Base-by-base conservation (phyloP, 306 rosid species). In the Begonia peltatifolia region DNA sequence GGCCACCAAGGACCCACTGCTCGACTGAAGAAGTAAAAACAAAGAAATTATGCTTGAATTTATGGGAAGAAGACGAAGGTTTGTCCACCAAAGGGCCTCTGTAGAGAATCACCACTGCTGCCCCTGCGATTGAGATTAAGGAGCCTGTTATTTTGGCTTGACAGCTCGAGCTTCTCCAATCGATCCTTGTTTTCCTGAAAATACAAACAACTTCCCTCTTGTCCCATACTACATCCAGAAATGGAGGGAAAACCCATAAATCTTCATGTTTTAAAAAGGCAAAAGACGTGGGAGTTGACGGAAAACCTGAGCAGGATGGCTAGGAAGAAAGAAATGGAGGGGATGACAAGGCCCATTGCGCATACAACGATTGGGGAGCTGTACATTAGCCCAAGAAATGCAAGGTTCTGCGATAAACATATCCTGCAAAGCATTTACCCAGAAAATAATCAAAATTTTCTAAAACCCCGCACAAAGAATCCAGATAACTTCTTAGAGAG, bases 361-460 rank as follows among this genome's bases (percentile, higher is more conserved):
- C 88, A 87, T n/a, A 93, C 58, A 35, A 87, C 93, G 3, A 88
- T 80, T 8, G 95, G 95, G 57, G 93, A 87, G 69, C 95, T 75
- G 53, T 23, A 83, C 54, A 42, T 77, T 69, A 87, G 80, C n/a
- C 95, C 93, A 35, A 84, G 80, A 44, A 66, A 87, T 12, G 93
- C 95, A 79, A 82, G 50, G 22, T 79, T 74, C 76, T 83, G 93
- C 47, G 89, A 87, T 56, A 79, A 69, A 66, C 88, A 65, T 70
- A 87, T 86, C 53, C 68, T 10, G 18, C 17, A 50, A 50, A 50
- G 6, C 42, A 53, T 14, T 53, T 53, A 36, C n/a, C 42, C 14
- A 30, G 23, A 20, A 20, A 20, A 20, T 20, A 20, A 20, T 30
- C 38, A 30, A 30, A 30, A 30, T 30, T 30, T 20, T 30, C 38